Percentiles rank a stretch among this genome's conserved stretches.
These are phyloP conservation scores for Amborella trichopoda DNA, from an alignment of 164 flowering plant genomes.

Conservation along the genomic window DNA sequence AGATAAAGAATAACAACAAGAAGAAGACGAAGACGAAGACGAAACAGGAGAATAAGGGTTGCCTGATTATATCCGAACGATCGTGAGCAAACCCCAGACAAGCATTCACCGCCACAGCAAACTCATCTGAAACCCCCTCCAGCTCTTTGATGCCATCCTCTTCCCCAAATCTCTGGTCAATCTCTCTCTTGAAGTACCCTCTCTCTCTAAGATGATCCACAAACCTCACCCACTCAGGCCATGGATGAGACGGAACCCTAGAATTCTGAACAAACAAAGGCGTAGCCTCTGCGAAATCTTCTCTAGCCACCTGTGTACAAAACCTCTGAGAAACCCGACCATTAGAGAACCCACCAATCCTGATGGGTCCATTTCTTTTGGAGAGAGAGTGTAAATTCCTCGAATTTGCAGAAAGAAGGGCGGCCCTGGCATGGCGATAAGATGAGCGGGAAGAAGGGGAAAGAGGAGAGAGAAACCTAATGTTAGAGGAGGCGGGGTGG, in stretches of 20 bases:
- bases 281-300: constrained; percentile 11
- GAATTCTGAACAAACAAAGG: constrained; percentile 4
- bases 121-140: constrained; percentile 30
- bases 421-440: constrained; percentile 1
- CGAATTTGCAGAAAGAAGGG: neutral
- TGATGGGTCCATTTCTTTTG: neutral
- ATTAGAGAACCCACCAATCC: constrained; percentile 4
- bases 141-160: constrained; percentile 13
- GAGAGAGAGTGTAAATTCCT: neutral
- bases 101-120: constrained; percentile 26
- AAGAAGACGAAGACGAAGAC: neutral
- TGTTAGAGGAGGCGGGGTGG: constrained; percentile 18
- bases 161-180: neutral
- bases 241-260: constrained; percentile 16
- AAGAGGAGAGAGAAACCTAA: constrained; percentile 1
- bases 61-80: constrained; percentile 40
- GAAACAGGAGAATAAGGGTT: neutral
- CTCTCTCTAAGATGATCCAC: constrained; percentile 13
- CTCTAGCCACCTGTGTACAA: constrained; percentile 14
- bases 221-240: constrained; percentile 52
- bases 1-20: neutral
- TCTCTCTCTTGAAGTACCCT: constrained; percentile 14
- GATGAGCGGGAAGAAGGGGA: constrained; percentile 4
- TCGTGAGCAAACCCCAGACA: constrained; percentile 48
- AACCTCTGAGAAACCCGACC: constrained; percentile 11